phyloP scores from a whole-genome alignment of 345 rosid genomes.

The Populus deltoides region DNA sequence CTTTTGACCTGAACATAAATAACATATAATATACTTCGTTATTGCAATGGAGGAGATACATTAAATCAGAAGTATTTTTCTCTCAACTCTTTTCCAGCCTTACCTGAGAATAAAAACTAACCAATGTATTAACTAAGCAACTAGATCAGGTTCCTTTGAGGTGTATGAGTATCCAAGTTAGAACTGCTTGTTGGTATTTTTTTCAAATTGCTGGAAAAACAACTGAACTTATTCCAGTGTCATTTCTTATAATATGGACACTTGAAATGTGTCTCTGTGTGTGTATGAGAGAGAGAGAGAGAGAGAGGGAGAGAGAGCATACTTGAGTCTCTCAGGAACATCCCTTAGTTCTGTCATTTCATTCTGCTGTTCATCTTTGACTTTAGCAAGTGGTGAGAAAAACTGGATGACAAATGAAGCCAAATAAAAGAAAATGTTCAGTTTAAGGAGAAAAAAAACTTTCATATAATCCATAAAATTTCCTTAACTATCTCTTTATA shows the following conservation, averaged over 20 bases:
- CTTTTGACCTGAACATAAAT: conserved; percentile 62
- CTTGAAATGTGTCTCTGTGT: not conserved
- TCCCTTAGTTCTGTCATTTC: conserved; percentile 53
- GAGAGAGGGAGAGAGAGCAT: not conserved
- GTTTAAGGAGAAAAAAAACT: not conserved
- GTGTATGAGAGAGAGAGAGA: not conserved
- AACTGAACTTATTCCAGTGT: not conserved
- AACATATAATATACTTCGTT: not conserved
- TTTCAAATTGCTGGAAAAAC: not conserved
- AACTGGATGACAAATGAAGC: conserved; percentile 41
- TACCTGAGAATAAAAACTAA: not conserved
- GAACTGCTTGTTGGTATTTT: not conserved
- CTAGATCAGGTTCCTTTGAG: not conserved
- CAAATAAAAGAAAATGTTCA: conserved; percentile 4
- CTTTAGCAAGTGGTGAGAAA: conserved; percentile 86
- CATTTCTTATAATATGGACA: not conserved
- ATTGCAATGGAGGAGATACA: not conserved
- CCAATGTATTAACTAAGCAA: not conserved
- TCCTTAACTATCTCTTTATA: not conserved
- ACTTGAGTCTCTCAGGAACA: conserved; percentile 54
- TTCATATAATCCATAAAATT: not conserved
- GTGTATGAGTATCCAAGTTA: not conserved
- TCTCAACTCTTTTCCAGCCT: not conserved
- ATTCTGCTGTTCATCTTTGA: conserved; percentile 66
- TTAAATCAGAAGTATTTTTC: not conserved